Percentiles rank a stretch among this genome's conserved stretches.
Conservation (phyloP, 139 green algal genomes). For the Ettlia oleoabundans region DNA sequence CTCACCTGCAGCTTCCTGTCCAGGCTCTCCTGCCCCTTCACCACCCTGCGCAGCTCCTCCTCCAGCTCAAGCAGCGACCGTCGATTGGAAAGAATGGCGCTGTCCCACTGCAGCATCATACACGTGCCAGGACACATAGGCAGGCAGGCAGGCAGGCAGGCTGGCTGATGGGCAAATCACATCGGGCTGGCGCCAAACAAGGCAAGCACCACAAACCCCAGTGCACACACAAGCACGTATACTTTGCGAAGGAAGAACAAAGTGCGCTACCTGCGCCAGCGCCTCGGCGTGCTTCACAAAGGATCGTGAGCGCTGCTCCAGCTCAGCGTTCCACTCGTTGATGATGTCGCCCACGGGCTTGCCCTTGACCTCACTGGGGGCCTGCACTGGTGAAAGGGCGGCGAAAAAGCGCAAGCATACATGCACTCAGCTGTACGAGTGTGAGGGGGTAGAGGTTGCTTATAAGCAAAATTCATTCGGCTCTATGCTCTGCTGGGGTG, state of each 20-base stretch:
- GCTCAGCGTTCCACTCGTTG: conserved; percentile 73
- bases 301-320: conserved; percentile 77
- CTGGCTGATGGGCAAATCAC: no score
- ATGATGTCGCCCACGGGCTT: conserved; percentile 79
- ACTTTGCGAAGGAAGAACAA: no score
- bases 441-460: no score
- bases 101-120: conserved; percentile 72
- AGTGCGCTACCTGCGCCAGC: conserved; percentile 63
- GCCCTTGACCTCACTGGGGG: conserved; percentile 53
- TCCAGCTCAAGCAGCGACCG: conserved; percentile 81
- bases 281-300: conserved; percentile 86
- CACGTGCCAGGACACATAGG: not conserved
- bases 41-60: conserved; percentile 63
- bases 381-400: not conserved
- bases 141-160: not conserved
- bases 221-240: not conserved
- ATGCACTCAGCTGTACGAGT: no score
- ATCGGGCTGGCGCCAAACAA: no score
- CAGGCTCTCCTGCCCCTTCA: conserved; percentile 74
- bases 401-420: no score
- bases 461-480: no score
- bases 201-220: not conserved
- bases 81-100: conserved; percentile 81
- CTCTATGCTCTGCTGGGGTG: no score
- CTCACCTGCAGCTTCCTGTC: conserved; percentile 76